These are phyloP conservation scores for Sporothrix brunneoviolacea DNA, from an alignment of 2,329 filamentous ascomycete species.

Conservation along the genomic window DNA sequence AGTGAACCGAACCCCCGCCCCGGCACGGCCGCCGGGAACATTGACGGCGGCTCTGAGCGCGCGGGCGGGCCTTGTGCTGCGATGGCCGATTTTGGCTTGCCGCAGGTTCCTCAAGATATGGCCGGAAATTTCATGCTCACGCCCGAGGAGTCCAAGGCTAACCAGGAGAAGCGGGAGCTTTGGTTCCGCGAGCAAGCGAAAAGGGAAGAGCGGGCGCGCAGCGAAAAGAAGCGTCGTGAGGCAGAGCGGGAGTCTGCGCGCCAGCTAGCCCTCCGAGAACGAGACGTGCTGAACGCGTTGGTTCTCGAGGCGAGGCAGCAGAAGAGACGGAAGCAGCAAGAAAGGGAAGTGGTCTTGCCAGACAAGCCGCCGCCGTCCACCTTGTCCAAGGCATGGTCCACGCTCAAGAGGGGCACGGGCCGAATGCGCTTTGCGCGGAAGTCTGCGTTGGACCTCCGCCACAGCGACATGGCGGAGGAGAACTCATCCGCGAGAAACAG, in stretches of 20 bases:
- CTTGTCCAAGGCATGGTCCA: conserved; percentile 13
- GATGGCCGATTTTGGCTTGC: conserved; percentile 12
- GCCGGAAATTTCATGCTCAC: conserved; percentile 6
- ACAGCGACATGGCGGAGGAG: conserved; percentile 4
- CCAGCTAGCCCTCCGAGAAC: conserved; percentile 1
- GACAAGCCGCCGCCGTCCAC: conserved; percentile 4
- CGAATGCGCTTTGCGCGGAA: conserved; percentile 8
- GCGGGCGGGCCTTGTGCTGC: not conserved
- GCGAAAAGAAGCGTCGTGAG: not conserved
- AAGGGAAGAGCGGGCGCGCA: not conserved
- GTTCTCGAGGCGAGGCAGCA: conserved; percentile 1
- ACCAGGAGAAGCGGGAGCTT: conserved; percentile 9
- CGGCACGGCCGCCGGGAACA: not conserved
- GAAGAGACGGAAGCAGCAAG: not conserved
- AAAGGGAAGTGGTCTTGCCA: not conserved
- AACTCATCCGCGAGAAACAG: not conserved
- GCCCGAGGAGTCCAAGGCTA: conserved; percentile 5
- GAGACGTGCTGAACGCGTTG: not conserved
- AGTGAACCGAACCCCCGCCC: not conserved
- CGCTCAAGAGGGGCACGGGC: conserved; percentile 13
- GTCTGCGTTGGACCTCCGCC: conserved; percentile 11
- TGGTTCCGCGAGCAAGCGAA: conserved; percentile 15
- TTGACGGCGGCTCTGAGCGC: not conserved
- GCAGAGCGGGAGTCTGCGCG: conserved; percentile 1
- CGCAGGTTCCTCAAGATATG: conserved; percentile 7